Conservation (phyloP, 1,284 basidiomycete genomes). For the Leccinum angustisporum region DNA sequence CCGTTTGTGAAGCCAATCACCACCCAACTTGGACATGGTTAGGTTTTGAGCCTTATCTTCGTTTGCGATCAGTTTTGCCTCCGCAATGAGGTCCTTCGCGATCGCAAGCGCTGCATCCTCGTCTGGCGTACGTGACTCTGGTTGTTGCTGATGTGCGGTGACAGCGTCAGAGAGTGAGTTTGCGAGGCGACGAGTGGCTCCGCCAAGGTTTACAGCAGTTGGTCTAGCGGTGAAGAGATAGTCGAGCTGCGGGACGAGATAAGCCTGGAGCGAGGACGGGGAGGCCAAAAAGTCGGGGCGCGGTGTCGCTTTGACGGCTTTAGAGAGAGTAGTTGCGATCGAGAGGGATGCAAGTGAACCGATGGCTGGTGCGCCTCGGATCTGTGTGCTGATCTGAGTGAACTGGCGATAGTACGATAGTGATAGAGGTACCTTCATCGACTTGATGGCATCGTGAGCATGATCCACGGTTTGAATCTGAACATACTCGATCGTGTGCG, state of each 20-base stretch:
- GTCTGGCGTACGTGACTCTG: constrained; percentile 14
- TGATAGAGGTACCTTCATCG: constrained; percentile 70
- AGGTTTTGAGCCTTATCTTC: constrained; percentile 86
- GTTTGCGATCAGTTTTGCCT: constrained; percentile 66
- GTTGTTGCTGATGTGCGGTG: constrained; percentile 14
- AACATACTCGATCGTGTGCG: constrained; percentile 77
- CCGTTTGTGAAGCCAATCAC: constrained; percentile 73
- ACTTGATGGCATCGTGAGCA: constrained; percentile 88
- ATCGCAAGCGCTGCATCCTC: constrained; percentile 47
- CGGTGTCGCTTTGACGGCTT: constrained; percentile 44
- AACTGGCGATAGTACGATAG: neutral
- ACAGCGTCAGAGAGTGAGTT: constrained; percentile 39
- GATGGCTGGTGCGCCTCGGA: constrained; percentile 92
- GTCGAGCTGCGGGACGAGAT: constrained; percentile 61
- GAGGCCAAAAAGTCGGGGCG: constrained; percentile 52
- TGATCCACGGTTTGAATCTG: constrained; percentile 72
- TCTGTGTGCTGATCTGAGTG: constrained; percentile 42
- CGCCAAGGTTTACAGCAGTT: constrained; percentile 90
- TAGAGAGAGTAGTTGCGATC: constrained; percentile 61
- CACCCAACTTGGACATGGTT: constrained; percentile 79
- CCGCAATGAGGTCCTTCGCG: constrained; percentile 59
- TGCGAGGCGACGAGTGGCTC: constrained; percentile 73
- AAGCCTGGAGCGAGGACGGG: constrained; percentile 45
- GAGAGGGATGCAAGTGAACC: constrained; percentile 85
- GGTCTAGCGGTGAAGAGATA: constrained; percentile 86